phyloP scores from a whole-genome alignment of 2,329 filamentous ascomycete genomes.

The Xylaria sp. region DNA sequence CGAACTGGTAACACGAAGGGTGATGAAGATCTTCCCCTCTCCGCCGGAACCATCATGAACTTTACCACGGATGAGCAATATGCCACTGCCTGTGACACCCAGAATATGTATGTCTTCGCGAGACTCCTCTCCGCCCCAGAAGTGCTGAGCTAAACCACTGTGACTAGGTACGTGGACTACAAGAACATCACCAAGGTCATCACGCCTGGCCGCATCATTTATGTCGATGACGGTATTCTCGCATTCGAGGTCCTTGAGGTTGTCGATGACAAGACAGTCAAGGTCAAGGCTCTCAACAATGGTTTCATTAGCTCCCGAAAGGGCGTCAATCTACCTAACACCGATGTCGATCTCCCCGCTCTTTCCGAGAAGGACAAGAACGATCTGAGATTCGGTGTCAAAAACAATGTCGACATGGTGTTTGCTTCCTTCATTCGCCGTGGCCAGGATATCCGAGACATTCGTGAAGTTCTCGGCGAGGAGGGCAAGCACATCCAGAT shows the following conservation, averaged over 20 bases:
- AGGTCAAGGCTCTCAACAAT: slow-evolving; percentile 91
- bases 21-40: slow-evolving; percentile 89
- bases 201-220: slow-evolving; percentile 88
- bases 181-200: slow-evolving; percentile 99
- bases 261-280: slow-evolving; percentile 87
- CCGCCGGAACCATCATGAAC: slow-evolving; percentile 85
- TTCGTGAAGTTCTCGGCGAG: slow-evolving; percentile 89
- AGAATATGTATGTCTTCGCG: slow-evolving; percentile 83
- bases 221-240: slow-evolving; percentile 97
- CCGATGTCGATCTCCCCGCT: slow-evolving; percentile 96
- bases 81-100: slow-evolving; percentile 81
- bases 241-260: slow-evolving; percentile 93
- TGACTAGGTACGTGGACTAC: slow-evolving; percentile 89
- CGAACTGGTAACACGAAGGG: slow-evolving; percentile 76
- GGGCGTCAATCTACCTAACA: slow-evolving; percentile 99
- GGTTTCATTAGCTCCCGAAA: slow-evolving; percentile 99
- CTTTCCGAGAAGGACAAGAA: slow-evolving; percentile 98
- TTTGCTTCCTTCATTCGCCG: slow-evolving; percentile 98
- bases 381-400: slow-evolving; percentile 93
- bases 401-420: slow-evolving; percentile 99
- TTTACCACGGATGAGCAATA: slow-evolving; percentile 97
- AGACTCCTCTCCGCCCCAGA: slow-evolving; percentile 75
- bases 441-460: slow-evolving; percentile 89
- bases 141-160: slow-evolving; percentile 50
- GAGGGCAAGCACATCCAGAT: slow-evolving; percentile 98